Evolutionary conservation across 768 basidiomycete species (phyloP).

Genomic region (Baorangia bicolor): DNA sequence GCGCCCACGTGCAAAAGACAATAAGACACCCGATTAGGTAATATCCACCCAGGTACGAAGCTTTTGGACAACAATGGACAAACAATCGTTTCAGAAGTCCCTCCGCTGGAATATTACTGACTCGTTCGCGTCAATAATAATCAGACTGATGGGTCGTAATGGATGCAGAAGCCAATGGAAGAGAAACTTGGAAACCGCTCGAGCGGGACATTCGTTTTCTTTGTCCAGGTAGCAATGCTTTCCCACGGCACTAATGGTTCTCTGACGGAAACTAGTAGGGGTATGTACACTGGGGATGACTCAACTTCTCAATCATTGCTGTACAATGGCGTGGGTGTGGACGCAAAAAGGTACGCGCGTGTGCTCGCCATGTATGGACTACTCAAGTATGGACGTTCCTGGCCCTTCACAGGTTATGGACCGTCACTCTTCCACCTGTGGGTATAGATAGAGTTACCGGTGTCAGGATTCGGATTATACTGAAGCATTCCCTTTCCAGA

Average conservation of each 20-base stretch:
- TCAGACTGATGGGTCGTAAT: no score
- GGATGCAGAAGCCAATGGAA: neutral
- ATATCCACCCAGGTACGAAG: slow-evolving; percentile 18
- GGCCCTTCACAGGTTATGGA: neutral
- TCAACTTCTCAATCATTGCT: neutral
- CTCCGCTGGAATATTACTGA: no score
- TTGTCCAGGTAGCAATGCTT: neutral
- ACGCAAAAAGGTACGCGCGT: neutral
- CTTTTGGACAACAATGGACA: slow-evolving; percentile 23
- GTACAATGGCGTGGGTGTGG: neutral
- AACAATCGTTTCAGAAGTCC: no score
- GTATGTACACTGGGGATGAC: neutral
- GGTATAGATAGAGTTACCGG: neutral
- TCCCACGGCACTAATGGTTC: neutral
- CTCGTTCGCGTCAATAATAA: no score
- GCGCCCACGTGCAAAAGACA: slow-evolving; percentile 22
- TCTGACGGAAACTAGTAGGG: neutral
- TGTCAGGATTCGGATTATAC: neutral
- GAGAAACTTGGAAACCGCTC: neutral
- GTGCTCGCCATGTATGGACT: neutral
- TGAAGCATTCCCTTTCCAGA: neutral
- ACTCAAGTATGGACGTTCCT: neutral
- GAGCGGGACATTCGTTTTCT: neutral
- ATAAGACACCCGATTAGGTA: slow-evolving; percentile 20
- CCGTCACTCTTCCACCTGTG: no score